Conservation (phyloP, 805 yeast species). For the Saturnispora serradocipensis region DNA sequence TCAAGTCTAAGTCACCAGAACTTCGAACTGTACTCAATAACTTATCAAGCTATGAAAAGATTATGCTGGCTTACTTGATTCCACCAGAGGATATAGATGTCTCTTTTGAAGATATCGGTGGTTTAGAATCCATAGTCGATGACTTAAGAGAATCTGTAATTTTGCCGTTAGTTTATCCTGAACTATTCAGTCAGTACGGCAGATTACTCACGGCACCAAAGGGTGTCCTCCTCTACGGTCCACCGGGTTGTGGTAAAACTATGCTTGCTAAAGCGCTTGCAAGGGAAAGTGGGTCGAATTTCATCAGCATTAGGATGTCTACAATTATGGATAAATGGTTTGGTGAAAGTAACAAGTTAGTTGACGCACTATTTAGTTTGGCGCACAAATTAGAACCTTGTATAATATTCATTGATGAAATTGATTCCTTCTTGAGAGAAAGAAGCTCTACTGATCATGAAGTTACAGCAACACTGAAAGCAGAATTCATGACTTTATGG, state of each 20-base stretch:
- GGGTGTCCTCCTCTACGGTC: slow-evolving; percentile 88
- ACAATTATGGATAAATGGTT: slow-evolving; percentile 96
- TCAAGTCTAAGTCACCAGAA: slow-evolving; percentile 52
- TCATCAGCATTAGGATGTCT: slow-evolving; percentile 86
- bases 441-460: slow-evolving; percentile 83
- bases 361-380: slow-evolving; percentile 83
- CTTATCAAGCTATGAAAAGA: slow-evolving; percentile 53
- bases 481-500: slow-evolving; percentile 97
- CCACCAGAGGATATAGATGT: slow-evolving; percentile 77
- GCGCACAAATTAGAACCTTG: slow-evolving; percentile 90
- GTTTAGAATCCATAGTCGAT: slow-evolving; percentile 70
- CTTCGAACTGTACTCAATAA: slow-evolving; percentile 42
- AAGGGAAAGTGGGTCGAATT: slow-evolving; percentile 82
- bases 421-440: slow-evolving; percentile 87
- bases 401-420: slow-evolving; percentile 91
- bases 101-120: slow-evolving; percentile 79
- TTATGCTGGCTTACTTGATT: slow-evolving; percentile 69
- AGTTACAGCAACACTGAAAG: slow-evolving; percentile 88
- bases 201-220: slow-evolving; percentile 78
- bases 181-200: slow-evolving; percentile 60
- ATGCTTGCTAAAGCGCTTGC: slow-evolving; percentile 96
- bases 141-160: slow-evolving; percentile 84
- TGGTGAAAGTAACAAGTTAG: slow-evolving; percentile 91
- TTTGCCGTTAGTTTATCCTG: slow-evolving; percentile 77
- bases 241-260: slow-evolving; percentile 97